These are phyloP conservation scores for Asterochloris sp. DNA, from an alignment of 139 green algal genomes.

Conservation along the genomic window DNA sequence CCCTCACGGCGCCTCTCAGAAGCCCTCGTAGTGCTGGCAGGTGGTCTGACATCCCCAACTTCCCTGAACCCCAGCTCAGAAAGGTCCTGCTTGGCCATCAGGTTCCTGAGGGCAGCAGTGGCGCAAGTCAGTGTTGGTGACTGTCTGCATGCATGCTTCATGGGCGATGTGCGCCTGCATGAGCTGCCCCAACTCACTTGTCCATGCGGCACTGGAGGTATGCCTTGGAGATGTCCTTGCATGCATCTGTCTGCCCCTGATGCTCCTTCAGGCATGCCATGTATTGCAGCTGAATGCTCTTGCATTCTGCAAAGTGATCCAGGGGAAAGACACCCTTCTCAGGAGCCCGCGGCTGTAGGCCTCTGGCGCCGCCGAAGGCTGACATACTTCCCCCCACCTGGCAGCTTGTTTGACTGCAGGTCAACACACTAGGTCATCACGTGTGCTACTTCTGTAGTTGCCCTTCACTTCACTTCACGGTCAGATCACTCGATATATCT, in stretches of 20 bases:
- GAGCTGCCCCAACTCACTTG: slow-evolving; percentile 36
- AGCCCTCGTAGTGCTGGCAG: too few species aligned
- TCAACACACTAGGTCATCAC: too few species aligned
- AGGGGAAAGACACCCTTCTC: slow-evolving; percentile 97
- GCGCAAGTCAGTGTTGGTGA: not conserved
- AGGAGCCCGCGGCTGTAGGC: slow-evolving; percentile 62
- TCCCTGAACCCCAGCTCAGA: slow-evolving; percentile 66
- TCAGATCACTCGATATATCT: too few species aligned
- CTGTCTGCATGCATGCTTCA: not conserved
- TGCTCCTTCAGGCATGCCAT: slow-evolving; percentile 74
- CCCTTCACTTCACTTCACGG: too few species aligned
- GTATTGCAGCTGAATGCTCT: slow-evolving; percentile 74
- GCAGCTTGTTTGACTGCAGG: too few species aligned
- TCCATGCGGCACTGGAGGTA: slow-evolving; percentile 94
- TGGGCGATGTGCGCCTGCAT: too few species aligned
- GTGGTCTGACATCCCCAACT: not conserved
- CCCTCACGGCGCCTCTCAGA: too few species aligned
- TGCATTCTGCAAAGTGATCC: slow-evolving; percentile 96
- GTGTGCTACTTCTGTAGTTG: too few species aligned
- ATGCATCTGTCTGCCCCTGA: slow-evolving; percentile 49
- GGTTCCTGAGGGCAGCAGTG: slow-evolving; percentile 40
- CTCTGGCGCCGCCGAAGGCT: slow-evolving; percentile 65
- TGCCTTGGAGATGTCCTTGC: slow-evolving; percentile 61
- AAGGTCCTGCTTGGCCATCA: slow-evolving; percentile 79
- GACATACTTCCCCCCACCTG: not conserved